phyloP scores from a whole-genome alignment of 2,329 filamentous ascomycete genomes.

The Penicillium glabrum region DNA sequence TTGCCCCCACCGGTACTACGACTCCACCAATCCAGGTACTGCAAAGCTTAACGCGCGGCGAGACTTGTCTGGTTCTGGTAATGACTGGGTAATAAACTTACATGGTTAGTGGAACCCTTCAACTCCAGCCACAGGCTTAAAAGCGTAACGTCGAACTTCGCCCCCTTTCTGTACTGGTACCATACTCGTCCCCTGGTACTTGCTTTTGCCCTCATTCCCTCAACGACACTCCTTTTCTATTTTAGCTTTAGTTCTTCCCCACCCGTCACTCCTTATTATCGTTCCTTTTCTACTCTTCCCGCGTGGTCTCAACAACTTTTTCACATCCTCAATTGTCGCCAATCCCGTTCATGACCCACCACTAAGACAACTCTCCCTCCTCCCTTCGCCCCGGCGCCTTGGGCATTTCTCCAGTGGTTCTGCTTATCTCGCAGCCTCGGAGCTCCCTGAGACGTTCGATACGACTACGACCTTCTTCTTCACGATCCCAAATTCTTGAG shows the following conservation, averaged over 20 bases:
- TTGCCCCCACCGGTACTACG: background rate
- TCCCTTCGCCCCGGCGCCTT: background rate
- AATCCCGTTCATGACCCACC: background rate
- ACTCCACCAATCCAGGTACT: conserved; percentile 4
- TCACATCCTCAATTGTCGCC: background rate
- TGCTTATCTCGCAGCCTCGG: background rate
- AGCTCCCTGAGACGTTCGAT: background rate
- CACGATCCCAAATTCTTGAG: background rate
- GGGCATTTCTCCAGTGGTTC: background rate
- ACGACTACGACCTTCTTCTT: background rate
- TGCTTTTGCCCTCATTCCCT: conserved; percentile 26
- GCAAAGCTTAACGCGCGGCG: conserved; percentile 5
- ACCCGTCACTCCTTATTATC: conserved; percentile 25
- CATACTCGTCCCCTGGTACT: conserved; percentile 1
- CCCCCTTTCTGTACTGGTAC: conserved; percentile 1
- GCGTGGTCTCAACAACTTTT: background rate
- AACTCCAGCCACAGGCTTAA: background rate
- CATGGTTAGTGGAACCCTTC: too few species aligned
- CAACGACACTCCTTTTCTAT: conserved; percentile 16
- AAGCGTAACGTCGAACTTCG: background rate
- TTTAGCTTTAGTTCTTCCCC: conserved; percentile 19
- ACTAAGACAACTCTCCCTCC: conserved; percentile 3
- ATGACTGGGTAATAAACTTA: background rate
- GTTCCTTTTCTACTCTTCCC: background rate
- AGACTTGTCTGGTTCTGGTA: background rate